Percentiles rank a stretch among this genome's conserved stretches.
Evolutionary conservation across 2,329 filamentous ascomycete genomes (phyloP).

Genomic region (Neonectria hederae): DNA sequence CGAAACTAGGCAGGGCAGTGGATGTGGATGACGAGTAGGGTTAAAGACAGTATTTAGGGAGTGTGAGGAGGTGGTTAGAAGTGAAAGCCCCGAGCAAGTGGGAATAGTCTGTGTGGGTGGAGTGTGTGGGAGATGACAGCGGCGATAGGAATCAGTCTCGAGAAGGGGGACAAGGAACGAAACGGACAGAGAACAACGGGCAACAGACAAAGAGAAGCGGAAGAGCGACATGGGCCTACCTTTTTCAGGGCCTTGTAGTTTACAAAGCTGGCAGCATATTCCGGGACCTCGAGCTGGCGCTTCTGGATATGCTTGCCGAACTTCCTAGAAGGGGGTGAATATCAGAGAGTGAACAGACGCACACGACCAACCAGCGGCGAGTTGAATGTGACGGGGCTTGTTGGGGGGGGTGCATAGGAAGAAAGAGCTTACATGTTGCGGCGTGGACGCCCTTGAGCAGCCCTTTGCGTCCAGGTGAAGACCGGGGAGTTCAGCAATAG

Average conservation of each 20-base stretch:
- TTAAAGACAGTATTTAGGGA: not conserved
- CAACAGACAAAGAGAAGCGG: slow-evolving; percentile 19
- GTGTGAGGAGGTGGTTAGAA: slow-evolving; percentile 13
- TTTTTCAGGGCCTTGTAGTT: slow-evolving; percentile 99
- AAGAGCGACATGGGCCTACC: slow-evolving; percentile 61
- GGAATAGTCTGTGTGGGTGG: slow-evolving; percentile 13
- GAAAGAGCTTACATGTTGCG: slow-evolving; percentile 49
- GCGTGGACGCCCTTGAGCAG: slow-evolving; percentile 38
- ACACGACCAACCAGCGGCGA: not conserved
- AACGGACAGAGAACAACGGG: slow-evolving; percentile 16
- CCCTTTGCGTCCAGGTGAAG: slow-evolving; percentile 33
- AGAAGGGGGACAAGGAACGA: not conserved
- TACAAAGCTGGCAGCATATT: slow-evolving; percentile 99
- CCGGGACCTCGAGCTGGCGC: slow-evolving; percentile 96
- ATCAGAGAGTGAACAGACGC: slow-evolving; percentile 24
- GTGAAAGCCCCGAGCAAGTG: slow-evolving; percentile 11
- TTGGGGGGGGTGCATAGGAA: slow-evolving; percentile 15
- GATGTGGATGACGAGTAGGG: not conserved
- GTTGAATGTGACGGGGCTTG: slow-evolving; percentile 11
- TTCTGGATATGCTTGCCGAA: slow-evolving; percentile 99
- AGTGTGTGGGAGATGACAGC: slow-evolving; percentile 35
- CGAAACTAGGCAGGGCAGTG: not conserved
- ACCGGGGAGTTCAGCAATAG: slow-evolving; percentile 29
- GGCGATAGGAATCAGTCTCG: slow-evolving; percentile 28
- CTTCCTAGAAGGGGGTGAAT: slow-evolving; percentile 72